A percentile compares a stretch with the other conserved stretches of the same genome.
phyloP scores from a whole-genome alignment of 768 basidiomycete species.

The Tulasnella sp. region DNA sequence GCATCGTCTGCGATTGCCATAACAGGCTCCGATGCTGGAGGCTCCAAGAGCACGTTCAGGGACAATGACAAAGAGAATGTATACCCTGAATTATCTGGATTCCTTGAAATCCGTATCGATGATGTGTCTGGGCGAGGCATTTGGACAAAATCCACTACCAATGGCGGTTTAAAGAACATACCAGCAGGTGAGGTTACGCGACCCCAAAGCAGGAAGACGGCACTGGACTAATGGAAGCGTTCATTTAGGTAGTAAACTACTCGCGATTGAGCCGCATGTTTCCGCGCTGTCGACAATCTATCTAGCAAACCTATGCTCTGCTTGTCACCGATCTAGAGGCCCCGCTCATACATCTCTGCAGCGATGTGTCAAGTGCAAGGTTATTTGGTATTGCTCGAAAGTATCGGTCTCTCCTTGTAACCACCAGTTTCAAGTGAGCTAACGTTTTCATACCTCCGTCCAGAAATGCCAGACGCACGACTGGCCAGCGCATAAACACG shows the following conservation, averaged over 20 bases:
- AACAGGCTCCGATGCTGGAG: background rate
- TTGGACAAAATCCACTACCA: background rate
- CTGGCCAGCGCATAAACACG: conserved; percentile 64
- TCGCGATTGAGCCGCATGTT: conserved; percentile 49
- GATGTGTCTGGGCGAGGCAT: conserved; percentile 9
- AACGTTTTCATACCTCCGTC: background rate
- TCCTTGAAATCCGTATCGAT: conserved; percentile 8
- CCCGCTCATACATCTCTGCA: conserved; percentile 33
- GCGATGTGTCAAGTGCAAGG: conserved; percentile 63
- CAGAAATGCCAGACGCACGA: conserved; percentile 60
- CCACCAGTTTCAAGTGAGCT: background rate
- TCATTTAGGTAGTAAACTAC: conserved; percentile 43
- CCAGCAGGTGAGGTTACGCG: background rate
- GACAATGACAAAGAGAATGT: background rate
- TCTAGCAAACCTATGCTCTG: conserved; percentile 55
- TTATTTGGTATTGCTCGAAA: conserved; percentile 61
- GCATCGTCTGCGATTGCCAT: background rate
- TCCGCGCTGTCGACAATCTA: conserved; percentile 52
- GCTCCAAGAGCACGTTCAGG: background rate
- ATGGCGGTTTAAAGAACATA: conserved; percentile 5
- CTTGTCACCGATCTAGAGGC: conserved; percentile 39
- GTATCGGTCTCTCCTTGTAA: conserved; percentile 29
- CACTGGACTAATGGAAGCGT: background rate
- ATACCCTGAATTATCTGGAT: background rate
- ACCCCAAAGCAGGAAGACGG: background rate